These are phyloP conservation scores for Rhynchospora breviuscula DNA, from an alignment of 176 grass and related monocot genomes.

Conservation along the genomic window DNA sequence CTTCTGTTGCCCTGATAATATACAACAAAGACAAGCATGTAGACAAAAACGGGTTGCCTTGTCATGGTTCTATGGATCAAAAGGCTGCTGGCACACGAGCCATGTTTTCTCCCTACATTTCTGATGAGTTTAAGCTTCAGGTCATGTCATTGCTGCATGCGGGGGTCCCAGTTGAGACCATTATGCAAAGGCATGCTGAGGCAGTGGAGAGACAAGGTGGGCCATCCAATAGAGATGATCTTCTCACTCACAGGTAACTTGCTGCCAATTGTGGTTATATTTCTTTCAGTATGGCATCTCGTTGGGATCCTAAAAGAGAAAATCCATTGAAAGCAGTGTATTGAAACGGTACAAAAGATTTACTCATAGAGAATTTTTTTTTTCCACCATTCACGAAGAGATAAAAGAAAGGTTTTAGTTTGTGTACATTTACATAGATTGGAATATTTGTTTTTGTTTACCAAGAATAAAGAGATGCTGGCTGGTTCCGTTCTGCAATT, in stretches of 20 bases:
- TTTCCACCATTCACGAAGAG: neutral
- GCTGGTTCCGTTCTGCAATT: neutral
- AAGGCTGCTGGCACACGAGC: slow-evolving; percentile 80
- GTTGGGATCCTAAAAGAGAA: neutral
- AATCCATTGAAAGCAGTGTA: neutral
- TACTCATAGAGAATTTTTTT: neutral
- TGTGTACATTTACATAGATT: neutral
- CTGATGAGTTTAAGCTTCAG: slow-evolving; percentile 77
- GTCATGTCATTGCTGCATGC: slow-evolving; percentile 87
- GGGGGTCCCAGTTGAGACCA: slow-evolving; percentile 86
- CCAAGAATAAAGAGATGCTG: neutral
- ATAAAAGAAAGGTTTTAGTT: neutral
- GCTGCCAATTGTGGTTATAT: neutral
- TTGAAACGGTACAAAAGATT: neutral
- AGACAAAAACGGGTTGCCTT: slow-evolving; percentile 81
- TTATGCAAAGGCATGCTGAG: slow-evolving; percentile 89
- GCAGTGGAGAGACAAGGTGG: slow-evolving; percentile 79
- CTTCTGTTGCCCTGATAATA: slow-evolving; percentile 85
- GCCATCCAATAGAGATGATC: slow-evolving; percentile 85
- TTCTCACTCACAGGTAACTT: slow-evolving; percentile 88
- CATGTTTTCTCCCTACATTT: slow-evolving; percentile 95
- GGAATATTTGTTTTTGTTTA: neutral
- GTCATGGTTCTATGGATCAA: slow-evolving; percentile 87
- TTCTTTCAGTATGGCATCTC: neutral
- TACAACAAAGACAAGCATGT: slow-evolving; percentile 97